Evolutionary conservation across 2,329 filamentous ascomycete genomes (phyloP), one percentile per base, ranked within the genome.

Genomic region (Fusarium acutatum): DNA sequence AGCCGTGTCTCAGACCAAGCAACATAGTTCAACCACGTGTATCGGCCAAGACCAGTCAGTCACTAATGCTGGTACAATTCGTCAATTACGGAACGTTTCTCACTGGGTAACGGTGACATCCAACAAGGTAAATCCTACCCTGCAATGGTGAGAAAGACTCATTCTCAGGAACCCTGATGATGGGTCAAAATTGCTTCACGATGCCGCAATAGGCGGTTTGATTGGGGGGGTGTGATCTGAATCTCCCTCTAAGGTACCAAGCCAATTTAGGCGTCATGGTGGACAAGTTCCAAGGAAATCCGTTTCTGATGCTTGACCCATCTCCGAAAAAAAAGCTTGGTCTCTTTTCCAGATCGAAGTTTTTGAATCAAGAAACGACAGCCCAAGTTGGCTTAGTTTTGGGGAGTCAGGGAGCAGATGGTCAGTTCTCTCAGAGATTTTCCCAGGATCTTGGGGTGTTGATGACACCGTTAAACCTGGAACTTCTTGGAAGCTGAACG

Each of bases 401-500:
- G 24, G 37, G 24, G 37, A 43, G 28, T 47, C 49, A 37, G 22
- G 67, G 41, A 71, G 49, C 43, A 62, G 22, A 62, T 41, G 61
- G 70, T 40, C 56, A 64, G 41, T 49, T 40, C 46, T 41, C 59
- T 65, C 71, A 74, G 71, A 74, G 71, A 61, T 74, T 74, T 74
- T 74, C 52, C 71, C 64, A 74, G 71, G 71, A 74, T 69, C 35
- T 58, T 68, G 24, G 41, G 34, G 32, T 61, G 26, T 49, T 54
- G 26, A 67, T 60, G 64, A 60, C 53, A 68, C 65, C 47, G 66
- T 70, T 35, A 59, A 52, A 71, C 62, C 34, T 50, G 67, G 38
- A 69, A 64, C 35, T 65, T 41, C 11, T 69, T 69, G 22, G 44
- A 67, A 67, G 44, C 46, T 44, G 57, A 67, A 68, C 64, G 64